Conservation (phyloP, 257 asterid species). For the Solanum arcanum region DNA sequence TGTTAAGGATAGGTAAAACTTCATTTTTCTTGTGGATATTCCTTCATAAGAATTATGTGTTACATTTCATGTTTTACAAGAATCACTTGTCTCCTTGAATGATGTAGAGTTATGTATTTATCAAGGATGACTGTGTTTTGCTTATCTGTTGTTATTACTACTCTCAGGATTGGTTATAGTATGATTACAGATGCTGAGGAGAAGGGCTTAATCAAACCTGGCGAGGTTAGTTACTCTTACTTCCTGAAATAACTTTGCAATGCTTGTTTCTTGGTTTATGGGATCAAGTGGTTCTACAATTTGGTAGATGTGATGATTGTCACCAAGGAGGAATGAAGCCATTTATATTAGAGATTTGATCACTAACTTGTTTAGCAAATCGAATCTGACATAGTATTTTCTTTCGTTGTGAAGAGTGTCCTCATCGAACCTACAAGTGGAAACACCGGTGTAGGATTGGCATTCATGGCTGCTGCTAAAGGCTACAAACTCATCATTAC, state of each 20-base stretch:
- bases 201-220: conserved; percentile 66
- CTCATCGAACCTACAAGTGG: conserved; percentile 96
- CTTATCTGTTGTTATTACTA: not conserved
- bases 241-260: not conserved
- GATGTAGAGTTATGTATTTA: not conserved
- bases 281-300: not conserved
- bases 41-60: not conserved
- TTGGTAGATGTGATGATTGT: not conserved
- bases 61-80: not conserved
- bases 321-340: not conserved
- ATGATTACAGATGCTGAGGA: conserved; percentile 94
- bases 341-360: not conserved
- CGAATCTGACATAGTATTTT: not conserved
- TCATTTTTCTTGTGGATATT: not conserved
- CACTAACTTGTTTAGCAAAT: not conserved
- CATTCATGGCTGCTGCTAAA: conserved; percentile 93
- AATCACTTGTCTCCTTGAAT: not conserved
- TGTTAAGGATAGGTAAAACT: conserved; percentile 88
- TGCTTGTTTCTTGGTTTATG: not conserved
- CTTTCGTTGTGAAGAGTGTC: conserved; percentile 46
- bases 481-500: conserved; percentile 79
- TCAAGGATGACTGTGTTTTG: not conserved
- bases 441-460: conserved; percentile 92
- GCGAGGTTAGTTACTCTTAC: conserved; percentile 39
- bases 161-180: conserved; percentile 83